These are phyloP conservation scores for Lachancea cidri DNA, from an alignment of 805 yeast species.

Conservation along the genomic window DNA sequence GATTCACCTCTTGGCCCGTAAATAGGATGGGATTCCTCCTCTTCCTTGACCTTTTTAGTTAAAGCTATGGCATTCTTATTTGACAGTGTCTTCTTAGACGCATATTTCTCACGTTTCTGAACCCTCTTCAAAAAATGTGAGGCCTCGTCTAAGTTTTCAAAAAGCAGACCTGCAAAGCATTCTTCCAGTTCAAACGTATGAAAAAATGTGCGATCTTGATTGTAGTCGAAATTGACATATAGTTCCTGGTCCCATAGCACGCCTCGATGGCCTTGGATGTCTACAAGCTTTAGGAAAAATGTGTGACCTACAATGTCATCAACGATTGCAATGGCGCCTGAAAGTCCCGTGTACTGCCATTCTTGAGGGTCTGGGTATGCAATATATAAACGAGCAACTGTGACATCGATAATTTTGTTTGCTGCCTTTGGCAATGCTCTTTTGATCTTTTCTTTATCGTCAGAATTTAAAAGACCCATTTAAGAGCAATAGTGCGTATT, in stretches of 20 bases:
- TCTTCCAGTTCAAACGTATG: constrained; percentile 93
- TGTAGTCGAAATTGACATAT: constrained; percentile 79
- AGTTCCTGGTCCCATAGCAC: constrained; percentile 97
- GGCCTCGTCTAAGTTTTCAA: constrained; percentile 87
- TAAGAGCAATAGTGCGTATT: neutral
- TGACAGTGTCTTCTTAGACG: constrained; percentile 75
- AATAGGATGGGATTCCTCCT: constrained; percentile 60
- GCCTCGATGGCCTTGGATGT: constrained; percentile 74
- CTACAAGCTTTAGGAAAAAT: constrained; percentile 84
- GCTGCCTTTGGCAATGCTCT: constrained; percentile 83
- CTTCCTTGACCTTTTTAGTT: constrained; percentile 55
- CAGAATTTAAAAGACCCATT: constrained; percentile 41
- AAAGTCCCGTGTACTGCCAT: constrained; percentile 86
- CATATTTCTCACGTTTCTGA: constrained; percentile 69
- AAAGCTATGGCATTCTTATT: constrained; percentile 87
- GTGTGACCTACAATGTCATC: constrained; percentile 95
- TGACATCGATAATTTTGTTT: constrained; percentile 83
- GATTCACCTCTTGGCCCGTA: constrained; percentile 49
- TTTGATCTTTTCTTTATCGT: constrained; percentile 85
- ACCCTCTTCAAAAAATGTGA: constrained; percentile 79
- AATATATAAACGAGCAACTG: constrained; percentile 82
- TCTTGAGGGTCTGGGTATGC: constrained; percentile 78
- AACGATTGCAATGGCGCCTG: constrained; percentile 82
- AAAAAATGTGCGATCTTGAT: constrained; percentile 92
- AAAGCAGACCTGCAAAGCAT: constrained; percentile 78